These are phyloP conservation scores for Phytophthora citrophthora DNA, from an alignment of 352 stramenopile species.

Conservation along the genomic window DNA sequence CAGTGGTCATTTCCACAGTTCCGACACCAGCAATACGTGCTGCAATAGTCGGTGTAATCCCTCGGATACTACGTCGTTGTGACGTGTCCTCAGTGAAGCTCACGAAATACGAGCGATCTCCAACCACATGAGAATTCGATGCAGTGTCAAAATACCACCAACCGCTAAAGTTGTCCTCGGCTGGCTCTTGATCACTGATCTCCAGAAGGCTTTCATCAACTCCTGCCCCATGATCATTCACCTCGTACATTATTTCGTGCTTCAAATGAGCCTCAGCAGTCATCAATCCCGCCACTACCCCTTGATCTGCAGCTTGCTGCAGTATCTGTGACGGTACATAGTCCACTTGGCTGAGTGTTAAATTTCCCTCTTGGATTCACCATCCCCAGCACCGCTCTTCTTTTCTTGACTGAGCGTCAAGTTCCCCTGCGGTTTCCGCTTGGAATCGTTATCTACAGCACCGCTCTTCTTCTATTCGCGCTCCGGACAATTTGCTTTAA, in stretches of 20 bases:
- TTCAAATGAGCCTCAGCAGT: no score
- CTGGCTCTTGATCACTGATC: neutral
- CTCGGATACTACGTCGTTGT: neutral
- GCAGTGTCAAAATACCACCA: slow-evolving; percentile 18
- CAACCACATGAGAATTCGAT: slow-evolving; percentile 8
- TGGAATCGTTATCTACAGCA: neutral
- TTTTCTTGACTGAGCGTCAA: no score
- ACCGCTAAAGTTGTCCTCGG: neutral
- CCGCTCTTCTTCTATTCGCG: neutral
- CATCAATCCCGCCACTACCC: neutral
- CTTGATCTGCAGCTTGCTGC: neutral
- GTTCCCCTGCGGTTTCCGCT: no score
- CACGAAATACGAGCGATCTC: slow-evolving; percentile 1
- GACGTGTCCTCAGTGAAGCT: slow-evolving; percentile 5
- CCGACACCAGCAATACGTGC: slow-evolving; percentile 1
- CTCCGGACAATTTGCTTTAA: slow-evolving; percentile 9
- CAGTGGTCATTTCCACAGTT: neutral
- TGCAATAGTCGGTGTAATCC: neutral
- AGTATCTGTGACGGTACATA: neutral
- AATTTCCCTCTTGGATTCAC: slow-evolving; percentile 5
- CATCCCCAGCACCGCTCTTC: no score
- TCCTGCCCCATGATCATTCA: no score
- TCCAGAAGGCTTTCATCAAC: no score
- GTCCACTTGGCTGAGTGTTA: slow-evolving; percentile 2
- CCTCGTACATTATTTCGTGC: no score